phyloP scores from a whole-genome alignment of 768 basidiomycete genomes.

The Suillus decipiens region DNA sequence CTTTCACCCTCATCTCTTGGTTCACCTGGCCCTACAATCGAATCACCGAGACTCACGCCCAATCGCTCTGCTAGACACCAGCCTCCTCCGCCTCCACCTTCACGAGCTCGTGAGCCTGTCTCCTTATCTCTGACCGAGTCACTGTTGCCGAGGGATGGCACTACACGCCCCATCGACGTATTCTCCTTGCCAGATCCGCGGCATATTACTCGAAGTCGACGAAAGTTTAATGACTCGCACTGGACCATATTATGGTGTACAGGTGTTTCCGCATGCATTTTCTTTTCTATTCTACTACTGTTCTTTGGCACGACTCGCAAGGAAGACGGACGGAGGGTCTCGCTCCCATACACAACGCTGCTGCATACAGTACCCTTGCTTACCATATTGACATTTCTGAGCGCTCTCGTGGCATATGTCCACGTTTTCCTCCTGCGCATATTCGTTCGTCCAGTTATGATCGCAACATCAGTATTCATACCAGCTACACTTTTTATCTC shows the following conservation, averaged over 20 bases:
- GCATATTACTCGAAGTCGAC: constrained; percentile 58
- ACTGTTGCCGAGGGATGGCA: constrained; percentile 72
- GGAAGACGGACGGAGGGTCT: constrained; percentile 19
- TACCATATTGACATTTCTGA: constrained; percentile 68
- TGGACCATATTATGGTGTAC: constrained; percentile 72
- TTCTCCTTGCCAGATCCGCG: constrained; percentile 81
- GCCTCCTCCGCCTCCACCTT: constrained; percentile 41
- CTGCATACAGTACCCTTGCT: constrained; percentile 78
- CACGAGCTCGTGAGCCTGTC: constrained; percentile 45
- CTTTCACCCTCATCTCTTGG: constrained; percentile 33
- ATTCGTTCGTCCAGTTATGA: constrained; percentile 83
- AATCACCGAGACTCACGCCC: constrained; percentile 11
- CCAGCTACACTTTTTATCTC: constrained; percentile 75
- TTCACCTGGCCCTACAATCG: constrained; percentile 19
- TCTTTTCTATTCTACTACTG: constrained; percentile 66
- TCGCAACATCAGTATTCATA: constrained; percentile 74
- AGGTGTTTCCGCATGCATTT: constrained; percentile 57
- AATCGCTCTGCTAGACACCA: constrained; percentile 37
- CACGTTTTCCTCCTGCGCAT: constrained; percentile 77
- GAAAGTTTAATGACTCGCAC: constrained; percentile 72
- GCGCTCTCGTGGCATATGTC: constrained; percentile 69
- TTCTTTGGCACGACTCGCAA: constrained; percentile 50
- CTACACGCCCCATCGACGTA: constrained; percentile 60
- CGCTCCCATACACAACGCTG: constrained; percentile 64
- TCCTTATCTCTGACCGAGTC: constrained; percentile 76